Evolutionary conservation across 495 filamentous ascomycete genomes (phyloP), one percentile per base, ranked within the genome.

Genomic region (Aspergillus leporis): DNA sequence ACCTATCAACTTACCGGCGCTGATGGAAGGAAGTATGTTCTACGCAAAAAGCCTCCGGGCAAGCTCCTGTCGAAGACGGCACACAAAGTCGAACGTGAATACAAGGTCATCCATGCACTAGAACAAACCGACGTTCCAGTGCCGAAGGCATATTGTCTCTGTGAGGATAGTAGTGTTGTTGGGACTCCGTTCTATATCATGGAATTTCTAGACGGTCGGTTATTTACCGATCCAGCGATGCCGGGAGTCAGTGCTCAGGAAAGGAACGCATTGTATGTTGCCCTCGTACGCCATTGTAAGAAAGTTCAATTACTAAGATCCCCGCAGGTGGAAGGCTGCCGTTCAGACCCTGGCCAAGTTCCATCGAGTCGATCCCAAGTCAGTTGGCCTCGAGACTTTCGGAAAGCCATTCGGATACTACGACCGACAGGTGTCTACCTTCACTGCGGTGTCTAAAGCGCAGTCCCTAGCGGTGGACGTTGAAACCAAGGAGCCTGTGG

Each of bases 131-230:
- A 91, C 70, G 92, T 98, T 28, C 92, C 93, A 0, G 91, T 95
- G 0, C 93, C 94, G 14, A 87, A 84, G 70, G 83, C 91, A 3
- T 87, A 92, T 68, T 90, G 88, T 66, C 83, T 98, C 13, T 98
- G 94, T 75, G 85, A 92, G 63, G 93, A 98, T 70, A 66, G 70
- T 36, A 73, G 63, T 36, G 84, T 98, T 4, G 78, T 98, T 62
- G 94, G 91, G 23, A 98, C 92, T 4, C 83, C 90, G 14, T 98
- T 98, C 74, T 98, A 97, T 73, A 89, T 98, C 60, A 97, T 98
- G 93, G 85, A 89, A 61, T 97, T 93, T 69, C 78, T 97, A 51
- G 89, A 93, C 65, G 93, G 93, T 19, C 85, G 94, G 61, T 95
- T 97, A 67, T 90, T 97, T 68, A 90, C 92, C 61, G 90, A 98